These are phyloP conservation scores for Rhododendron kiyosumense DNA, from an alignment of 148 eudicot genomes.

Conservation along the genomic window DNA sequence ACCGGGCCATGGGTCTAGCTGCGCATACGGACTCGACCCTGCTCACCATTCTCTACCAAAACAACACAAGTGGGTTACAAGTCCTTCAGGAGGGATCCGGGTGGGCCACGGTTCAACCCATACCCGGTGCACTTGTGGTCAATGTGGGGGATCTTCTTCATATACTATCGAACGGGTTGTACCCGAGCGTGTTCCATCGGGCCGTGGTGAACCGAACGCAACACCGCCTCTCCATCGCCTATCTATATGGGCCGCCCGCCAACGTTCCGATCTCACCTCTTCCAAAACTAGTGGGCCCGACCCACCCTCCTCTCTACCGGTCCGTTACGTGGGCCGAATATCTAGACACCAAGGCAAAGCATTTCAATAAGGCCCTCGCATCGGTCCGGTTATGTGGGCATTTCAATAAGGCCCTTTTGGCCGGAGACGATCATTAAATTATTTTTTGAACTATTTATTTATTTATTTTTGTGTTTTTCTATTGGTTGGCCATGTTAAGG, in stretches of 20 bases:
- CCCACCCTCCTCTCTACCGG: constrained; percentile 58
- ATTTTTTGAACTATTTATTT: background rate
- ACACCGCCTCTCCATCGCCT: constrained; percentile 69
- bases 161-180: constrained; percentile 76
- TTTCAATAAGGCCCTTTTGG: constrained; percentile 66
- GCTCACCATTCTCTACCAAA: constrained; percentile 85
- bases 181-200: constrained; percentile 73
- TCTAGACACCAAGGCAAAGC: constrained; percentile 51
- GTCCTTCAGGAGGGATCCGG: constrained; percentile 45
- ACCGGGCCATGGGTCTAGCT: constrained; percentile 90
- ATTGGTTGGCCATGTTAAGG: background rate
- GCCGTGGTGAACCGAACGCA: constrained; percentile 66
- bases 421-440: background rate
- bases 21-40: constrained; percentile 91
- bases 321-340: constrained; percentile 83
- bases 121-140: constrained; percentile 57
- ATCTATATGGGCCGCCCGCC: constrained; percentile 64
- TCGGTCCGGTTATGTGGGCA: constrained; percentile 36
- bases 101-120: constrained; percentile 77
- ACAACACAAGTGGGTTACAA: constrained; percentile 66
- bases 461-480: background rate
- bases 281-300: constrained; percentile 32
- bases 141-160: constrained; percentile 83
- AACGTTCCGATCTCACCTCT: constrained; percentile 48
- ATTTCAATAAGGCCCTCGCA: constrained; percentile 70